Evolutionary conservation across 106 monocot genomes (phyloP).

Genomic region (Allium cepa): DNA sequence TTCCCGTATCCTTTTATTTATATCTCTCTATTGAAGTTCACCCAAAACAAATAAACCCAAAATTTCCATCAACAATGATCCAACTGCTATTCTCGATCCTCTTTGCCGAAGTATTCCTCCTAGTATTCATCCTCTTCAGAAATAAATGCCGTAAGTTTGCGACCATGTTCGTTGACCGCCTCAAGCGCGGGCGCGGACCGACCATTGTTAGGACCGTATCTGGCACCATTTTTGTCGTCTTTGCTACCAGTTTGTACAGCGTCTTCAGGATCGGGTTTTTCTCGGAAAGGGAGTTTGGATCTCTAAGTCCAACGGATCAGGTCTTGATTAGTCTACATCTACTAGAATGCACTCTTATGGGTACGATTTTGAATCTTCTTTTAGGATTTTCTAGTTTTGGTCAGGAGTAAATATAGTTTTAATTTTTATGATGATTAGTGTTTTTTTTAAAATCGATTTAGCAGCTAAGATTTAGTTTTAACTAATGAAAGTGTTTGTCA

Average conservation of each 20-base stretch:
- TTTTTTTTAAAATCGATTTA: too few relatives aligned
- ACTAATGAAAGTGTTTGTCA: too few relatives aligned
- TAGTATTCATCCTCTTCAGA: slow-evolving; percentile 41
- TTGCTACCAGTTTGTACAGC: slow-evolving; percentile 55
- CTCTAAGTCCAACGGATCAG: slow-evolving; percentile 75
- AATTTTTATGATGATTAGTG: too few relatives aligned
- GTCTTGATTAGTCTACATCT: slow-evolving; percentile 75
- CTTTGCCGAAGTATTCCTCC: slow-evolving; percentile 42
- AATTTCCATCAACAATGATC: slow-evolving; percentile 24
- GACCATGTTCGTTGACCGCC: slow-evolving; percentile 43
- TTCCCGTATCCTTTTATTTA: too few relatives aligned
- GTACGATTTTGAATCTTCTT: slow-evolving; percentile 18
- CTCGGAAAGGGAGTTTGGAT: slow-evolving; percentile 26
- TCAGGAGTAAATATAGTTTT: too few relatives aligned
- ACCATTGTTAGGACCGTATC: slow-evolving; percentile 53
- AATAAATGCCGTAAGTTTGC: slow-evolving; percentile 44
- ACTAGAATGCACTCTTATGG: slow-evolving; percentile 82
- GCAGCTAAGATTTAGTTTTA: too few relatives aligned
- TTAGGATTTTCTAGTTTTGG: too few relatives aligned
- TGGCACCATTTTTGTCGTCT: slow-evolving; percentile 34
- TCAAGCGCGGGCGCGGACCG: slow-evolving; percentile 61
- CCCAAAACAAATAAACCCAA: too few relatives aligned
- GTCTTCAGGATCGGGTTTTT: slow-evolving; percentile 51
- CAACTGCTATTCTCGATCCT: slow-evolving; percentile 55
- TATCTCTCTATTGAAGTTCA: too few relatives aligned